A percentile compares a stretch with the other conserved stretches of the same genome.
phyloP scores from a whole-genome alignment of 768 basidiomycete species.

The Thelephora ganbajun region DNA sequence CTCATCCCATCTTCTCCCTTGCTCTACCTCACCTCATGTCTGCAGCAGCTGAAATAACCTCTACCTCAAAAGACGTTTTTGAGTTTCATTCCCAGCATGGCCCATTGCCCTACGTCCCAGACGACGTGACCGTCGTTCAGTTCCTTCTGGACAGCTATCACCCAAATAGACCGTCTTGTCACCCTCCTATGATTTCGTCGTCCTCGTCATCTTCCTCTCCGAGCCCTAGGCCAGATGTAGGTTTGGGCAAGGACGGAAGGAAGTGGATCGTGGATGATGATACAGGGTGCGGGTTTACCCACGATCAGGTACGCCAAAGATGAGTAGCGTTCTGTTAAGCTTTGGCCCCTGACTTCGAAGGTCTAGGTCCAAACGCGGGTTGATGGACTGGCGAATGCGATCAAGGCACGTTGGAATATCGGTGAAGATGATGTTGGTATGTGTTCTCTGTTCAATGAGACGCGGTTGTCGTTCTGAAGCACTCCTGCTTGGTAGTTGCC shows the following conservation, averaged over 20 bases:
- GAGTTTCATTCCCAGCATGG: slow-evolving; percentile 12
- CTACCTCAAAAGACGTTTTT: slow-evolving; percentile 6
- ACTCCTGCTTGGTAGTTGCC: slow-evolving; percentile 27
- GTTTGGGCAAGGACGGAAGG: slow-evolving; percentile 11
- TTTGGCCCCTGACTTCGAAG: not conserved
- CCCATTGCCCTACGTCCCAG: slow-evolving; percentile 27
- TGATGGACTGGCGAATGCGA: slow-evolving; percentile 32
- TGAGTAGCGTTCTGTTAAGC: too few species aligned
- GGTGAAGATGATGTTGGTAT: slow-evolving; percentile 41
- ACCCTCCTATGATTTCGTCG: too few species aligned
- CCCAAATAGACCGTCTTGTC: slow-evolving; percentile 20
- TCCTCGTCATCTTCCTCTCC: too few species aligned
- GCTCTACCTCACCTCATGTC: too few species aligned
- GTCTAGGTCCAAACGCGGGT: slow-evolving; percentile 31
- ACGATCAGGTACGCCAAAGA: slow-evolving; percentile 25
- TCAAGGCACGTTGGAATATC: slow-evolving; percentile 28
- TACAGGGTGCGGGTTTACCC: slow-evolving; percentile 20
- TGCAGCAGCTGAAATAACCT: not conserved
- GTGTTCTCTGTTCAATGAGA: slow-evolving; percentile 7
- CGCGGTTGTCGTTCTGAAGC: not conserved
- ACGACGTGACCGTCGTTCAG: slow-evolving; percentile 37
- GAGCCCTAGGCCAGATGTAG: too few species aligned
- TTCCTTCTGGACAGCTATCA: slow-evolving; percentile 35
- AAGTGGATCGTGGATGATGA: slow-evolving; percentile 33
- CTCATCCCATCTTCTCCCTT: too few species aligned